Conservation (phyloP, 2,329 filamentous ascomycete genomes). For the Cercospora sesami region DNA sequence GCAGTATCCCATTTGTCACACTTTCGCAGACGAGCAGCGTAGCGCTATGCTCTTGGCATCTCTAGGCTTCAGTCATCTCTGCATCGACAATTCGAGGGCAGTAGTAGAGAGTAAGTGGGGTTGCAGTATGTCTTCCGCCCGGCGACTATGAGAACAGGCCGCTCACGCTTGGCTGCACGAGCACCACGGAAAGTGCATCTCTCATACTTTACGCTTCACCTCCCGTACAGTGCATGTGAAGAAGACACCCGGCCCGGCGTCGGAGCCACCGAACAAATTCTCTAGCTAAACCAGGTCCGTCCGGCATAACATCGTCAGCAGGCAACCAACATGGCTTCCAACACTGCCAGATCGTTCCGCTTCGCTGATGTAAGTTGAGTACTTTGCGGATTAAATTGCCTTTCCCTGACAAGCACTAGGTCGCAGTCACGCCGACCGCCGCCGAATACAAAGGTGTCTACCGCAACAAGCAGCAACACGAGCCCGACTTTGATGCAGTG, state of each 20-base stretch:
- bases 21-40: neutral
- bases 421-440: slow-evolving; percentile 40
- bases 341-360: neutral
- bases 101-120: neutral
- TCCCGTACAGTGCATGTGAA: neutral
- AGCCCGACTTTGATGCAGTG: slow-evolving; percentile 47
- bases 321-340: neutral
- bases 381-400: neutral
- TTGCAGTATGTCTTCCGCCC: neutral
- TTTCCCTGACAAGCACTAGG: slow-evolving; percentile 21
- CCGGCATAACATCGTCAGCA: neutral
- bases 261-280: neutral
- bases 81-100: neutral
- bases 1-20: neutral
- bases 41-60: neutral
- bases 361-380: slow-evolving; percentile 5
- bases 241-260: neutral
- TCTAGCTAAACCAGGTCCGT: neutral
- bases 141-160: neutral
- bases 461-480: slow-evolving; percentile 52
- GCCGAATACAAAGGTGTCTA: slow-evolving; percentile 54
- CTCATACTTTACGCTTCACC: neutral
- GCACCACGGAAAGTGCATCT: neutral
- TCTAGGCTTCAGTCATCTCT: neutral
- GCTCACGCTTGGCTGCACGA: neutral